Conservation (phyloP, 2,329 filamentous ascomycete species). For the Alternaria atra region DNA sequence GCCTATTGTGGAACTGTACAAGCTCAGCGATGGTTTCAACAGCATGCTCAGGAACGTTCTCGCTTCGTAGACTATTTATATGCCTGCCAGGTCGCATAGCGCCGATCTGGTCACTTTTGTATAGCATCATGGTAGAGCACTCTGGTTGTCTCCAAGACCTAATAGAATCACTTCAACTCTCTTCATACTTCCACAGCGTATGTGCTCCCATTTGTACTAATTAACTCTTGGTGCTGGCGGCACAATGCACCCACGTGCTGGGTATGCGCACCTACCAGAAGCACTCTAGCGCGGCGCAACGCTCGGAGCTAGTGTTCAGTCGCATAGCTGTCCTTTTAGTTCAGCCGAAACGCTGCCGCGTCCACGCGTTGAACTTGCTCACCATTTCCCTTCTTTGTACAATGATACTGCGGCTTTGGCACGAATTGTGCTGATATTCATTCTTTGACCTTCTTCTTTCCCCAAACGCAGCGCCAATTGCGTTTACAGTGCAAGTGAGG, state of each 20-base stretch:
- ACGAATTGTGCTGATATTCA: slow-evolving; percentile 32
- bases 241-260: slow-evolving; percentile 22
- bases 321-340: slow-evolving; percentile 46
- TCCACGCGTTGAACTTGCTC: slow-evolving; percentile 31
- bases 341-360: slow-evolving; percentile 37
- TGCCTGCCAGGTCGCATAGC: not conserved
- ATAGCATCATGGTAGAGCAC: not conserved
- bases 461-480: slow-evolving; percentile 20
- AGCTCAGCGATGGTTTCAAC: slow-evolving; percentile 81
- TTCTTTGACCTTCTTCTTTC: slow-evolving; percentile 23
- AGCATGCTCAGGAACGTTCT: slow-evolving; percentile 83
- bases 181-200: not conserved
- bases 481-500: slow-evolving; percentile 17
- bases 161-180: not conserved
- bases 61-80: slow-evolving; percentile 57
- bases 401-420: slow-evolving; percentile 34
- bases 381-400: slow-evolving; percentile 30
- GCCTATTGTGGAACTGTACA: slow-evolving; percentile 77
- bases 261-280: slow-evolving; percentile 20
- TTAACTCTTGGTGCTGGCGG: not conserved
- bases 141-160: slow-evolving; percentile 2
- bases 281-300: slow-evolving; percentile 26
- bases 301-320: slow-evolving; percentile 27
- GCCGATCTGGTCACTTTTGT: not conserved
- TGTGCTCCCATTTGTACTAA: not conserved